Base-by-base conservation (phyloP, 148 eudicot species). In the Hydrangea macrophylla region DNA sequence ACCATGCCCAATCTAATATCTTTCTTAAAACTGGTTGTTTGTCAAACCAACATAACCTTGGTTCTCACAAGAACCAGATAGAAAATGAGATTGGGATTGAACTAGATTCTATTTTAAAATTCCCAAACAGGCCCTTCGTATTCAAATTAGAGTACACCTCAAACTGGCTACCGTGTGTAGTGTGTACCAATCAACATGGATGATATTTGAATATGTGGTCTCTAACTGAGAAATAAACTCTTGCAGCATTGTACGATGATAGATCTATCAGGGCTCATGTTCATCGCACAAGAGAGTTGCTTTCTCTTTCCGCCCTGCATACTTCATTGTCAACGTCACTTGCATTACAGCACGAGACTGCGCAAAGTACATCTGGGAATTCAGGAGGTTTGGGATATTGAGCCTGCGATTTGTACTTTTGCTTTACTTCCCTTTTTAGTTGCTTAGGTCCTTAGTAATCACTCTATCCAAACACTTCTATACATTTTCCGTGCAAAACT, bases 181-280 rank as follows among this genome's bases (percentile, higher is more conserved):
- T 71, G 6, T 63, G 15, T 20, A 18, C 18, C n/a, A n/a, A 33
- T 20, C 7, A 13, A 50, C 2, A n/a, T n/a, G 4, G 9, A 48
- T 11, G 53, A n/a, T 15, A 48, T 57, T 33, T 27, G 58, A 59
- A 57, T 27, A 22, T 44, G 0, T 39, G 20, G 9, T 9, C 62
- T 59, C 76, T 76, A 39, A 83, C 78, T 32, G 27, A 26, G 40
- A 18, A 31, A 45, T 35, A 56, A n/a, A 58, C 61, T 45, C 36
- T 45, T 81, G 88, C 88, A 95, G 99, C 99, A 54, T 70, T 71
- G 48, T 95, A 95, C 69, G 99, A 95, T 76, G 99, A 95, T 75
- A 84, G 97, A 75, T 91, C 99, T 31, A 87, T 95, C 68, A 80
- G 99, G 79, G 96, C 96, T 60, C 99, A 95, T 83, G 89, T 91